Evolutionary conservation across 345 rosid species (phyloP), one percentile per base, ranked within the genome.

Genomic region (Linum tenue): DNA sequence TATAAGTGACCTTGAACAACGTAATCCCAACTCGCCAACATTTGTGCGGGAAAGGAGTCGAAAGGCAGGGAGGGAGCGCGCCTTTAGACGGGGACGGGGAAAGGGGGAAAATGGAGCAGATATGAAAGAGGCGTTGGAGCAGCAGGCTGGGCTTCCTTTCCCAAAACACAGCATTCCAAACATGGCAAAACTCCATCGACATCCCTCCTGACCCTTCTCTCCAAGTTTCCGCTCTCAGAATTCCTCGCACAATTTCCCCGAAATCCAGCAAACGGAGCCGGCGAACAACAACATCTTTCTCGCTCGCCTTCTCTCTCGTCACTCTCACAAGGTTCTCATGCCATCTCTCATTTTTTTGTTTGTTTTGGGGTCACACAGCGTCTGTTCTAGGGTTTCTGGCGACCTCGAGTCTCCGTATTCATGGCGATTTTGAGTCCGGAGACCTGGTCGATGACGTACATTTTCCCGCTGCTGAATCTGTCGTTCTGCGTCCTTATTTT

Each of bases 81-180:
- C 6, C 1, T 40, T 7, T 64, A 64, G 8, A 6, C 1, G 41
- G 39, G 35, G 15, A 35, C 44, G 37, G 10, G 56, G 42, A 55
- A n/a, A 62, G 43, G 40, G 40, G 66, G 8, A 38, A 63, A 68
- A 70, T 74, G 82, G 82, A 72, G 79, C 66, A 56, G 74, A 75
- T 60, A 66, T 69, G 42, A 65, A 10, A 66, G 38, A 7, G 22
- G n/a, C 10, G 7, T 37, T 57, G 37, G 36, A 57, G 38, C 60
- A 37, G 11, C 37, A 3, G 36, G 62, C 41, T 36, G 39, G 38
- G 22, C 5, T 42, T 65, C 65, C 63, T 59, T 44, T 40, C 44
- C 68, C 39, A 55, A 60, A 63, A 71, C 55, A 56, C 75, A 43
- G 65, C 31, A 22, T 22, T 56, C 72, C 31, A 36, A 71, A 63